phyloP scores from a whole-genome alignment of 2,329 filamentous ascomycete species.

The Colletotrichum sp. region DNA sequence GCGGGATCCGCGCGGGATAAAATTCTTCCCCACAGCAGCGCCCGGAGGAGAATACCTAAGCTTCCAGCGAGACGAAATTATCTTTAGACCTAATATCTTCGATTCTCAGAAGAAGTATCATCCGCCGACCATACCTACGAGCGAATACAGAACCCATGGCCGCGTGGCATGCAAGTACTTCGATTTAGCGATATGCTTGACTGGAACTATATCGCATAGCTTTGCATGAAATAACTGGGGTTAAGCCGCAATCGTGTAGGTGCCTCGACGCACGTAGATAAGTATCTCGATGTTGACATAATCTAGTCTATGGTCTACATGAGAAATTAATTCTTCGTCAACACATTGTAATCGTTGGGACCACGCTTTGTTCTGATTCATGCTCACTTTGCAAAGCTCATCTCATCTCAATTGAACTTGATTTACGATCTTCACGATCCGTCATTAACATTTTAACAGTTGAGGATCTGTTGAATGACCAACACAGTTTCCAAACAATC shows the following conservation, averaged over 20 bases:
- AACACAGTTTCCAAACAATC: not conserved
- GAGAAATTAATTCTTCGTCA: not conserved
- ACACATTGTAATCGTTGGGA: not conserved
- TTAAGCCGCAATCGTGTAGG: not conserved
- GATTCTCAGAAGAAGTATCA: not conserved
- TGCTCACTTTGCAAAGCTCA: not conserved
- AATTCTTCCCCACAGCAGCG: not conserved
- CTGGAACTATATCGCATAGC: not conserved
- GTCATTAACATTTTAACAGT: not conserved
- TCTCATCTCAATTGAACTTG: not conserved
- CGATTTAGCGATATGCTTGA: not conserved
- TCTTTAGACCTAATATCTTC: not conserved
- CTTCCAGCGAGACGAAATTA: not conserved
- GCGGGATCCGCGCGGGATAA: not conserved
- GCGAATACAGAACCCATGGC: not conserved
- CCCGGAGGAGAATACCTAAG: not conserved
- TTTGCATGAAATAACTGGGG: not conserved
- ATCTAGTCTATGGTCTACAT: not conserved
- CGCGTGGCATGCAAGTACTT: not conserved
- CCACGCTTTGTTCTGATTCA: not conserved
- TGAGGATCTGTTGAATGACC: not conserved
- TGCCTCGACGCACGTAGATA: not conserved
- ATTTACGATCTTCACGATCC: not conserved
- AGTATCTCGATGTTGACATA: not conserved
- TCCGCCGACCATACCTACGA: not conserved